These are phyloP conservation scores for Metrosideros polymorpha DNA, from an alignment of 441 rosid genomes.

Conservation along the genomic window DNA sequence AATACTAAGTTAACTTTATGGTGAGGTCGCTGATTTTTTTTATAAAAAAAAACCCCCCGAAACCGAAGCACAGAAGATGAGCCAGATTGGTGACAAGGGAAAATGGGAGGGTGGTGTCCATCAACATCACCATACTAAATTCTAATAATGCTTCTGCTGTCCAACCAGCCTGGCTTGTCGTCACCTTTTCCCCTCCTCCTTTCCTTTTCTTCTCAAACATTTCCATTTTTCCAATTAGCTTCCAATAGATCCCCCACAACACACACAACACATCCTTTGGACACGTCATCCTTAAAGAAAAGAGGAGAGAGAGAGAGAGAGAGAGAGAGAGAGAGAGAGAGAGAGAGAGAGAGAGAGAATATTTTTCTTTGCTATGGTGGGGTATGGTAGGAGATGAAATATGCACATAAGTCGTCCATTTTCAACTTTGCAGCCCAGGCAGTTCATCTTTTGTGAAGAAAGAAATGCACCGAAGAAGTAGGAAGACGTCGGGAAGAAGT, in stretches of 20 bases:
- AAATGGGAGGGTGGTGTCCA: not conserved
- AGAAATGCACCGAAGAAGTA: not conserved
- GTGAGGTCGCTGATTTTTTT: not conserved
- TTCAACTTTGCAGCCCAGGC: not conserved
- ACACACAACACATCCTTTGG: not conserved
- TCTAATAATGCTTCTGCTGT: not conserved
- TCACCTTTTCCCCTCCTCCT: not conserved
- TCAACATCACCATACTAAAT: not conserved
- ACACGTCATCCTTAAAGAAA: not conserved
- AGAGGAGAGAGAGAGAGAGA: not conserved
- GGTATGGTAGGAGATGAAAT: not conserved
- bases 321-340: not conserved
- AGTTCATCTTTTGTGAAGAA: not conserved
- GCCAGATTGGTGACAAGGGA: not conserved
- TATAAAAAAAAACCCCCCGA: not conserved
- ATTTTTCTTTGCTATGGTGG: not conserved
- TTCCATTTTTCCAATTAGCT: not conserved
- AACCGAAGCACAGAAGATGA: not conserved
- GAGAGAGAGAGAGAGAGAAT: not conserved
- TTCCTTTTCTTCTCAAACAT: not conserved
- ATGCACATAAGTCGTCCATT: not conserved
- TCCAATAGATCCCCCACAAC: not conserved
- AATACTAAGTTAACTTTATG: not conserved
- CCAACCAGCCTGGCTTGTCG: not conserved
- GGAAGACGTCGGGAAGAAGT: not conserved